These are phyloP conservation scores for Fusarium camptoceras DNA, from an alignment of 2,329 filamentous ascomycete genomes.

Conservation along the genomic window DNA sequence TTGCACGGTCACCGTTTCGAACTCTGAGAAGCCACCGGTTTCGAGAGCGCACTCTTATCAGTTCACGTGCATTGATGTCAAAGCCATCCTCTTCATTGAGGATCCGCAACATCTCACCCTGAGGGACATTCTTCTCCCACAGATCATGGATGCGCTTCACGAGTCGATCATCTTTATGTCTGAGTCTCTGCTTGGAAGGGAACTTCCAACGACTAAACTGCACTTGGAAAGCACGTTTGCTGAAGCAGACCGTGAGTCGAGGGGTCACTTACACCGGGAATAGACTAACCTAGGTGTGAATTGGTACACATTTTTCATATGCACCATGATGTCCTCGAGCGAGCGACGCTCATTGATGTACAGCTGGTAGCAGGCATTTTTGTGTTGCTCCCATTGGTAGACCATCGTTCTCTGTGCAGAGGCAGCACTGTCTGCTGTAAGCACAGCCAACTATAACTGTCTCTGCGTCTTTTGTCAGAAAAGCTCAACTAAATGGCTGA, in stretches of 20 bases:
- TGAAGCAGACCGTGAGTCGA: conserved; percentile 49
- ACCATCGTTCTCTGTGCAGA: conserved; percentile 56
- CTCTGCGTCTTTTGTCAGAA: conserved; percentile 45
- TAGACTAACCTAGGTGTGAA: conserved; percentile 71
- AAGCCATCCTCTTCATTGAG: conserved; percentile 78
- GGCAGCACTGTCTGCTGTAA: conserved; percentile 18
- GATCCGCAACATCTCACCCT: conserved; percentile 78
- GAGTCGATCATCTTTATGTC: conserved; percentile 75
- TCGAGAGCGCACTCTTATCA: conserved; percentile 75
- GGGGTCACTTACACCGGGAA: conserved; percentile 9
- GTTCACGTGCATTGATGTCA: conserved; percentile 75
- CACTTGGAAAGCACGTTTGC: conserved; percentile 80
- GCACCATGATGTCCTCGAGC: conserved; percentile 79
- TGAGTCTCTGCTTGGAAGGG: conserved; percentile 77
- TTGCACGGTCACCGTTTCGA: conserved; percentile 67
- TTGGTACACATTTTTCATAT: conserved; percentile 72
- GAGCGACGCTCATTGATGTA: conserved; percentile 82
- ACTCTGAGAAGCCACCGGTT: conserved; percentile 75
- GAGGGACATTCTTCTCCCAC: conserved; percentile 79
- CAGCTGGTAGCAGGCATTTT: conserved; percentile 64
- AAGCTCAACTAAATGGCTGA: conserved; percentile 29
- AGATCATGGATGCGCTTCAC: conserved; percentile 78
- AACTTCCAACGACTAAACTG: conserved; percentile 86
- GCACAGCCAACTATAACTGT: conserved; percentile 15
- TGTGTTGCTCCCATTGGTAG: conserved; percentile 61